A percentile compares a stretch with the other conserved stretches of the same genome.
phyloP scores from a whole-genome alignment of 225 moss, liverwort and hornwort species.

The Ulota crispa region DNA sequence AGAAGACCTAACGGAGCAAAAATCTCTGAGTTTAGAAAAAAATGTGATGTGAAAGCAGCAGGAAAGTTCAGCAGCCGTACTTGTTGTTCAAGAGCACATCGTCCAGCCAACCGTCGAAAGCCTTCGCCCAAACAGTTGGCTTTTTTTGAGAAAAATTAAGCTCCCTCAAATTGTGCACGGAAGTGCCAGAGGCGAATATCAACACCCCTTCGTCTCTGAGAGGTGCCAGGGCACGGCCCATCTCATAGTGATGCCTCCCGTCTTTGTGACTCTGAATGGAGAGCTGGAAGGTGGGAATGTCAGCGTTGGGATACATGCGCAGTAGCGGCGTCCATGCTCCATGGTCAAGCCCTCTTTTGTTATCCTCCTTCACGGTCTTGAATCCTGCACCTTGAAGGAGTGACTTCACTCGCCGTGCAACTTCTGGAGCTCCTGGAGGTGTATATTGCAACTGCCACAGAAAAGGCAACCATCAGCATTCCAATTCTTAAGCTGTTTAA shows the following conservation, averaged over 20 bases:
- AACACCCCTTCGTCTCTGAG: constrained; percentile 76
- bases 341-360: constrained; percentile 75
- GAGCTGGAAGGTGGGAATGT: constrained; percentile 76
- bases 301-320: constrained; percentile 67
- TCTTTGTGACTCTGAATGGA: constrained; percentile 59
- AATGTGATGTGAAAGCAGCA: background rate
- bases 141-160: background rate
- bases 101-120: constrained; percentile 68
- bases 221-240: constrained; percentile 80
- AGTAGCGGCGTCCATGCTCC: constrained; percentile 82
- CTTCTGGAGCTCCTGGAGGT: constrained; percentile 69
- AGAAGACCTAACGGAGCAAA: background rate
- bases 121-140: constrained; percentile 54
- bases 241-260: constrained; percentile 63
- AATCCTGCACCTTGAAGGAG: constrained; percentile 73
- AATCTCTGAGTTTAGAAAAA: background rate
- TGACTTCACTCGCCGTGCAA: constrained; percentile 61
- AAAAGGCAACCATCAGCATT: background rate
- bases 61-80: constrained; percentile 26
- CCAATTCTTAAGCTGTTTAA: background rate
- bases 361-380: constrained; percentile 53
- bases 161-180: constrained; percentile 71
- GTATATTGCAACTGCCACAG: constrained; percentile 61
- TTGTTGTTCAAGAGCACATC: constrained; percentile 60
- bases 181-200: constrained; percentile 71